Base-by-base conservation (phyloP, 1,284 basidiomycete species). In the Cystobasidium sp. region DNA sequence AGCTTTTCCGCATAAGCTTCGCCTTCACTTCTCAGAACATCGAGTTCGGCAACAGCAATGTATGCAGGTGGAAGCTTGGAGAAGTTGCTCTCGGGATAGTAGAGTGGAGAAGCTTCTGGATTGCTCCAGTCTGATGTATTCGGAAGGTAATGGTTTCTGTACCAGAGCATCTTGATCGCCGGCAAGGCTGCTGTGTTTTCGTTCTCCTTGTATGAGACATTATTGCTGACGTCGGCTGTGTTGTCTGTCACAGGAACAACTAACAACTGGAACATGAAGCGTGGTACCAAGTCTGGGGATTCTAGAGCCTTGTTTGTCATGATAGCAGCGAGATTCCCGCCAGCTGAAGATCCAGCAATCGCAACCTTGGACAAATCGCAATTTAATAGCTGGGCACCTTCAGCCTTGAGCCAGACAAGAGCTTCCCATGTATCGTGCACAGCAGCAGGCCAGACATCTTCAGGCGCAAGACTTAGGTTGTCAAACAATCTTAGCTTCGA, bases 381-480 rank as follows among this genome's bases (percentile, higher is more conserved):
- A 16, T 81, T 82, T 24, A 88, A 80, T 14, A 82, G 80, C 1
- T 78, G 75, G 51, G 80, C 78, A 0, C 85, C 86, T 56, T 88
- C 64, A 9, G 41, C 18, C 22, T 58, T 64, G 18, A 90, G 86
- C 88, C 90, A 92, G 63, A 86, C 81, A 5, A 92, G 83, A 1
- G 89, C 84, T 53, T 89, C 88, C 49, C 90, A 83, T 0, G 89
- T 87, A 78, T 93, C 91, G 53, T 91, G 87, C 0, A 91, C 87
- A 0, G 90, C 90, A 0, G 88, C 87, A 1, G 91, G 91, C 78
- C 90, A 92, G 5, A 86, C 86, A 67, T 89, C 77, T 78, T 93
- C 91, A 0, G 91, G 91, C 0, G 88, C 90, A 8, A 92, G 85
- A 5, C 90, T 87, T 80, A 92, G 91, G 77, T 89, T 88, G 88